Base-by-base conservation (phyloP, 345 rosid genomes). In the Luvunga scandens region DNA sequence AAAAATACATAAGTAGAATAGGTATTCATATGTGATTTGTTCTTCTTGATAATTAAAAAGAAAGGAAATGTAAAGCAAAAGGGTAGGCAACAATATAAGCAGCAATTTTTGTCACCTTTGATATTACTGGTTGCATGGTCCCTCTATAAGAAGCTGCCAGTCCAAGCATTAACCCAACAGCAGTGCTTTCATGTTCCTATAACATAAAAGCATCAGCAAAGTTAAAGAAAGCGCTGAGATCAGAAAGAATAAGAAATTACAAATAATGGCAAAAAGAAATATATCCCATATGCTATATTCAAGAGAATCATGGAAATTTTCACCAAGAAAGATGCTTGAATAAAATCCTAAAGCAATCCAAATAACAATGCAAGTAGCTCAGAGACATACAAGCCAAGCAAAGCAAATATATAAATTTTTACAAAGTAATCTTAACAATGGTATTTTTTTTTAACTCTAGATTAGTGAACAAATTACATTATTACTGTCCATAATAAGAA, bases 111-210 rank as follows among this genome's bases (percentile, higher is more conserved):
- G 19, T 81, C 76, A 92, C 99, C 97, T 95, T 95, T 45, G 94
- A 87, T 84, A 95, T 88, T 71, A 91, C 91, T 45, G 98, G 97
- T 79, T 95, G 92, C 99, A 95, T 93, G 5, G 99, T 91, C 75
- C 98, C 94, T 80, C 93, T 87, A 77, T 95, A 91, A 69, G 99
- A 92, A 82, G 97, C 96, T 75, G 98, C 97, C 83, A 95, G 91
- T 77, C 99, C 99, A 82, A 95, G 94, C 97, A 95, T 90, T 84
- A 95, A 79, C 30, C 99, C 99, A 31, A 92, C 94, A 2, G 94
- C 90, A 68, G 98, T 95, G 87, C 90, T 87, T 81, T 95, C 99
- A 86, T 95, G 98, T 80, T 91, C 95, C 99, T 95, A 73, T 63
- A 21, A 66, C 56, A 77, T 62, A 53, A 36, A 77, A 75, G 73